Evolutionary conservation across 2,329 filamentous ascomycete genomes (phyloP), one percentile per base, ranked within the genome.

Genomic region (Tolypocladium inflatum): DNA sequence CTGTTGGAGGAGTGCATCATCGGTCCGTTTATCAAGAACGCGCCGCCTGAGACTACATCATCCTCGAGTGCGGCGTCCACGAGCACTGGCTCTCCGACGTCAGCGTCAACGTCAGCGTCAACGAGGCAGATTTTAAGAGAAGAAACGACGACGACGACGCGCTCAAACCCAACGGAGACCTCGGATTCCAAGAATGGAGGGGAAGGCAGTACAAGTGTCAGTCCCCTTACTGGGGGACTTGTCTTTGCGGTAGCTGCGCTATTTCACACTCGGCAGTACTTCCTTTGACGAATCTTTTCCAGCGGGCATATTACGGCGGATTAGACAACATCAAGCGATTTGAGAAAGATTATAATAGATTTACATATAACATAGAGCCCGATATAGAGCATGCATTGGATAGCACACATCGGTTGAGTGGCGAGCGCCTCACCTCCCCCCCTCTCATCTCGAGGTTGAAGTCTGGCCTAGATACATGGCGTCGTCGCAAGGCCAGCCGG

Each of bases 1-100:
- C 63, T 79, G 37, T 72, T 77, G 73, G 70, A 70, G 51, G 61
- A 76, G 61, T 79, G 76, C 61, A 67, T 78, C 8, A 62, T 78
- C n/a, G 69, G 62, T 9, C 66, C 71, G 0, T 76, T 75, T 43
- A 50, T 53, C 3, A 58, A 45, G 26, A n/a, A 41, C n/a, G 7
- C n/a, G 4, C 9, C 19, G 19, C 15, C 38, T 7, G 37, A 54
- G 4, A 19, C 35, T 2, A 21, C 52, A 2, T 54, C 52, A 10
- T 13, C 35, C 5, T 54, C 51, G 33, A 19, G n/a, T n/a, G 21
- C 51, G 4, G 17, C 21, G 6, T 26, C 52, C 2, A 41, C 52
- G 11, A 39, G 52, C 52, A 23, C 19, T 10, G 35, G 8, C 3
- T 37, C 52, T 3, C 9, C 37, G 33, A 54, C 52, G 0, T 30